phyloP scores from a whole-genome alignment of 2,329 filamentous ascomycete genomes.

The Rutstroemia sydowiana region DNA sequence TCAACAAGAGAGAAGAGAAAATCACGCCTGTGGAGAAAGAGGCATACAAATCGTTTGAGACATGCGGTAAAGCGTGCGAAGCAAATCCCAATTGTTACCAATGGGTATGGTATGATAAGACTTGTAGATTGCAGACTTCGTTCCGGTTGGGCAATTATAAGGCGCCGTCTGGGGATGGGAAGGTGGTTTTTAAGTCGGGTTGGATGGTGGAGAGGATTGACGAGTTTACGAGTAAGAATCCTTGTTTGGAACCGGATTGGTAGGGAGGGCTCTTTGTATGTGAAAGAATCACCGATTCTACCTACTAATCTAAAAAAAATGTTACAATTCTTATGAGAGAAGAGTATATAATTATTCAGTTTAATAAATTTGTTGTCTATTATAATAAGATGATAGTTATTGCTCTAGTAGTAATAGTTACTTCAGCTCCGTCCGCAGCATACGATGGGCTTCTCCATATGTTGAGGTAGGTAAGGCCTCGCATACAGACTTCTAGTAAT shows the following conservation, averaged over 20 bases:
- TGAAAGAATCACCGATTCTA: too few species aligned
- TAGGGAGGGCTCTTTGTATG: not conserved
- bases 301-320: too few species aligned
- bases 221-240: slow-evolving; percentile 12
- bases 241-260: slow-evolving; percentile 7
- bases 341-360: too few species aligned
- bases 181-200: slow-evolving; percentile 11
- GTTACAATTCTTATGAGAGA: too few species aligned
- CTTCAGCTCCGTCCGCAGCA: too few species aligned
- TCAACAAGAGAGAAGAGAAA: not conserved
- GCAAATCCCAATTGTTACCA: slow-evolving; percentile 30
- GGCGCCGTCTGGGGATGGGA: slow-evolving; percentile 2
- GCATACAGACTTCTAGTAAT: too few species aligned
- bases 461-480: too few species aligned
- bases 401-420: too few species aligned
- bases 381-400: too few species aligned
- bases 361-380: too few species aligned
- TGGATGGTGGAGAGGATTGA: slow-evolving; percentile 17
- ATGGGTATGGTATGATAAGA: slow-evolving; percentile 26
- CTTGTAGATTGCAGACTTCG: slow-evolving; percentile 12
- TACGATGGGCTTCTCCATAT: too few species aligned
- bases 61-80: slow-evolving; percentile 45
- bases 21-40: slow-evolving; percentile 16
- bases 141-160: slow-evolving; percentile 12
- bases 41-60: slow-evolving; percentile 36